Evolutionary conservation across 768 basidiomycete species (phyloP).

Genomic region (Agrocybe pediades): DNA sequence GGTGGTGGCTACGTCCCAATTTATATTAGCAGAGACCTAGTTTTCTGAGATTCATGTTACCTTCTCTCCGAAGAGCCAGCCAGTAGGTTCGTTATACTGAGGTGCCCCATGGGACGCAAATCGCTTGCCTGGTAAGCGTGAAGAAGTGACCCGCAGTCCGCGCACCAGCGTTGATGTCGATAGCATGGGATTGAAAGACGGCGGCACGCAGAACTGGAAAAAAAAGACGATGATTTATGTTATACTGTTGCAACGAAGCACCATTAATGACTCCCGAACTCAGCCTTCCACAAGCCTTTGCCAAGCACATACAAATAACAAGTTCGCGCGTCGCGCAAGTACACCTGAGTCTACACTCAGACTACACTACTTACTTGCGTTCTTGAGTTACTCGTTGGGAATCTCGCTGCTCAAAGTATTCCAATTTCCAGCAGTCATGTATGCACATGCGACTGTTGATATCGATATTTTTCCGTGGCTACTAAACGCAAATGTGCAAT

Average conservation of each 20-base stretch:
- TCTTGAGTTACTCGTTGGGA: too few relatives aligned
- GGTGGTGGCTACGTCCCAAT: slow-evolving; percentile 58
- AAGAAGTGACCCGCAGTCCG: slow-evolving; percentile 39
- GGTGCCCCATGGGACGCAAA: slow-evolving; percentile 78
- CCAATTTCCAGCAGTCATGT: too few relatives aligned
- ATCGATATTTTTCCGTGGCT: too few relatives aligned
- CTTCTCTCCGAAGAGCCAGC: slow-evolving; percentile 89
- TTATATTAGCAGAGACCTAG: not conserved
- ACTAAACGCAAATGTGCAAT: too few relatives aligned
- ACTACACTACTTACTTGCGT: too few relatives aligned
- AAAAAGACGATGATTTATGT: not conserved
- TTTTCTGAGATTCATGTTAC: slow-evolving; percentile 38
- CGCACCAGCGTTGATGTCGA: slow-evolving; percentile 46
- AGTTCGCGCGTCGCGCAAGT: not conserved
- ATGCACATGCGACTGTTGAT: too few relatives aligned
- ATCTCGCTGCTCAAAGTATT: too few relatives aligned
- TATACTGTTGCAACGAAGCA: not conserved
- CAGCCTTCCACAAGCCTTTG: slow-evolving; percentile 3
- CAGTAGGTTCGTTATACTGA: slow-evolving; percentile 87
- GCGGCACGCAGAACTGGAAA: not conserved
- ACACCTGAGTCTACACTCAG: too few relatives aligned
- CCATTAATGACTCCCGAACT: not conserved
- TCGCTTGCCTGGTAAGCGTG: slow-evolving; percentile 41
- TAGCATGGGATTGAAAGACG: slow-evolving; percentile 28
- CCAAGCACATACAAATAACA: slow-evolving; percentile 9